Base-by-base conservation (phyloP, 2,329 filamentous ascomycete genomes). In the Chaetoscypha palmicola region DNA sequence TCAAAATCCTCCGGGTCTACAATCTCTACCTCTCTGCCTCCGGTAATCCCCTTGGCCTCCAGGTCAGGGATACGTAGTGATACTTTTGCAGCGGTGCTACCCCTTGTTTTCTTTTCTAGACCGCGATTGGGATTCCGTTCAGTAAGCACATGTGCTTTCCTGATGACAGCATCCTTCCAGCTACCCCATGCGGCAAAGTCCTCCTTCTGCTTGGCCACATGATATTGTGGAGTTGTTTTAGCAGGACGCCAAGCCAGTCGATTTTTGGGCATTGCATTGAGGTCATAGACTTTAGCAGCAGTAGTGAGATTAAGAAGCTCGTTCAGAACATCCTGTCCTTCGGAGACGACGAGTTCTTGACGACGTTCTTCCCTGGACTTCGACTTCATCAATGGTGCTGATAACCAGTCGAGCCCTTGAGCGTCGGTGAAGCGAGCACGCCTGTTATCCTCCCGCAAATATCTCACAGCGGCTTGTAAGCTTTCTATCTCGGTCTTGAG, bases 401-500 rank as follows among this genome's bases (percentile, higher is more conserved):
- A 68, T 2, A 83, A 67, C 81, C 83, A 87, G 48, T 77, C 74
- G 57, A 76, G 65, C 45, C 64, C 66, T 31, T 68, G 62, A 57
- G 79, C 71, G 58, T 81, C 77, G 12, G 66, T 69, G 38, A 77
- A 63, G 14, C 81, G 72, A 1, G 79, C 76, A 3, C 79, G 74
- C 32, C 72, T 69, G 62, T 78, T 85, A 56, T 86, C 81, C 52
- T 83, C 76, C 20, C 81, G 72, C 22, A 88, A 69, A 61, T 79
- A 84, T 9, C 79, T 73, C 35, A 86, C 77, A 1, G 81, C 79
- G 2, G 76, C 73, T 58, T 86, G 73, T 44, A 84, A 63, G 53
- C 70, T 71, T 43, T 71, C 72, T 55, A 89, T 80, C 47, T 91
- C 81, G 53, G 73, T 73, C 62, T 81, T 79, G 53, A 90, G 75